phyloP scores from a whole-genome alignment of 2,329 filamentous ascomycete genomes.

The Beauveria sp. region DNA sequence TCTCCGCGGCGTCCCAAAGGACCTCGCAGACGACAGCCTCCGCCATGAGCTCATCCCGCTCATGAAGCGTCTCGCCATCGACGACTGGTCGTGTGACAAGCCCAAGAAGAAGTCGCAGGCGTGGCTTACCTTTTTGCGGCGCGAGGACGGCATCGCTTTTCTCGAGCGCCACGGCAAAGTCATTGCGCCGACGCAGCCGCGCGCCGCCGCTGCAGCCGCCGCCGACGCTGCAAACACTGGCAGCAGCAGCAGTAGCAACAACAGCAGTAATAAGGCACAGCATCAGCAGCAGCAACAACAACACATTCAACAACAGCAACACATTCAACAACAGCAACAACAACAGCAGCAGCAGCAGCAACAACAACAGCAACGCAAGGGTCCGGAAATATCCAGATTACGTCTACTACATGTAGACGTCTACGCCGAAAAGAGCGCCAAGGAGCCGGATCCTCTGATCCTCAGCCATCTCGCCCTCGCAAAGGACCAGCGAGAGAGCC shows the following conservation, averaged over 20 bases:
- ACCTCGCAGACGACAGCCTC: conserved; percentile 31
- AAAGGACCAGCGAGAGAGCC: conserved; percentile 17
- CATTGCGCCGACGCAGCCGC: conserved; percentile 11
- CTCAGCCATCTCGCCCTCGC: conserved; percentile 20
- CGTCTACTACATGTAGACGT: conserved; percentile 22
- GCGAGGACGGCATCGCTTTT: conserved; percentile 33
- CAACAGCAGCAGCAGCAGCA: not conserved
- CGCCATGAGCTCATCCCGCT: conserved; percentile 30
- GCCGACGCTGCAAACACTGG: not conserved
- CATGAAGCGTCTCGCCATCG: conserved; percentile 33
- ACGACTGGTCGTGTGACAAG: conserved; percentile 37
- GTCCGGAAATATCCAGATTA: conserved; percentile 20
- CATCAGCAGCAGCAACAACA: not conserved
- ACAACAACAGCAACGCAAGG: not conserved
- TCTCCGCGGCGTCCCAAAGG: conserved; percentile 33
- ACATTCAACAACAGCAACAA: not conserved
- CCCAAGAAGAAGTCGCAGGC: conserved; percentile 25
- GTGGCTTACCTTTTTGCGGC: conserved; percentile 35
- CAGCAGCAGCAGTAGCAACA: not conserved
- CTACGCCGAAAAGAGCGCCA: conserved; percentile 27
- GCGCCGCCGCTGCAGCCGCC: not conserved
- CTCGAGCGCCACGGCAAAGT: conserved; percentile 28
- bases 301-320: not conserved
- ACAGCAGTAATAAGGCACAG: too few species aligned
- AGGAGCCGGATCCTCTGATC: conserved; percentile 17